Conservation (phyloP, 192 early-diverging fungal species). For the Linderina pennispora region DNA sequence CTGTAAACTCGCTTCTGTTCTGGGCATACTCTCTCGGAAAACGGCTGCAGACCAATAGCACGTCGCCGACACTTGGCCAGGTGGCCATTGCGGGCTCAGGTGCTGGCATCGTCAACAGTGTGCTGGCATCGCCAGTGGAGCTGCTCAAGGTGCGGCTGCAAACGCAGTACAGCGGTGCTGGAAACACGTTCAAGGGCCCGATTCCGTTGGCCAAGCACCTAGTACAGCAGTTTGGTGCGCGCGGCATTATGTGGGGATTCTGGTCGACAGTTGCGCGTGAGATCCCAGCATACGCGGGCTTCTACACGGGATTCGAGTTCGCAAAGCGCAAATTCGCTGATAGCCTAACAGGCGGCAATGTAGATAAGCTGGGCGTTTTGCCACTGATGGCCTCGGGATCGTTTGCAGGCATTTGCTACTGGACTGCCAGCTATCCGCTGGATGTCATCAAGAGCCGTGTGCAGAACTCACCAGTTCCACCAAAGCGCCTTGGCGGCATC, state of each 20-base stretch:
- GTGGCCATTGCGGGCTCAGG: slow-evolving; percentile 84
- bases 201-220: slow-evolving; percentile 62
- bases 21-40: slow-evolving; percentile 68
- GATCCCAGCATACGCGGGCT: slow-evolving; percentile 80
- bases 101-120: slow-evolving; percentile 77
- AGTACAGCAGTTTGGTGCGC: slow-evolving; percentile 57
- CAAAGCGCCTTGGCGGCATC: slow-evolving; percentile 56
- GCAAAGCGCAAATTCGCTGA: slow-evolving; percentile 63
- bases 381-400: slow-evolving; percentile 75
- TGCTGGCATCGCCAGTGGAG: slow-evolving; percentile 89
- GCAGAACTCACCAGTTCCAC: slow-evolving; percentile 58
- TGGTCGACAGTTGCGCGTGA: slow-evolving; percentile 73
- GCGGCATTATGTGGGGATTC: slow-evolving; percentile 80
- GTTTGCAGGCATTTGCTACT: slow-evolving; percentile 72
- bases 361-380: slow-evolving; percentile 40
- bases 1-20: slow-evolving; percentile 83
- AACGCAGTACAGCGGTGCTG: slow-evolving; percentile 61
- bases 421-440: slow-evolving; percentile 77
- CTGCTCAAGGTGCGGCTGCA: slow-evolving; percentile 92
- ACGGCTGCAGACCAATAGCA: slow-evolving; percentile 45
- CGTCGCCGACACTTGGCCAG: slow-evolving; percentile 55
- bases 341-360: slow-evolving; percentile 36
- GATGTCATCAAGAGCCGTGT: slow-evolving; percentile 80
- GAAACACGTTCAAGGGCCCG: slow-evolving; percentile 49
- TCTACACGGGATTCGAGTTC: slow-evolving; percentile 80